Conservation (phyloP, 805 yeast genomes). For the Metschnikowia kofuensis region DNA sequence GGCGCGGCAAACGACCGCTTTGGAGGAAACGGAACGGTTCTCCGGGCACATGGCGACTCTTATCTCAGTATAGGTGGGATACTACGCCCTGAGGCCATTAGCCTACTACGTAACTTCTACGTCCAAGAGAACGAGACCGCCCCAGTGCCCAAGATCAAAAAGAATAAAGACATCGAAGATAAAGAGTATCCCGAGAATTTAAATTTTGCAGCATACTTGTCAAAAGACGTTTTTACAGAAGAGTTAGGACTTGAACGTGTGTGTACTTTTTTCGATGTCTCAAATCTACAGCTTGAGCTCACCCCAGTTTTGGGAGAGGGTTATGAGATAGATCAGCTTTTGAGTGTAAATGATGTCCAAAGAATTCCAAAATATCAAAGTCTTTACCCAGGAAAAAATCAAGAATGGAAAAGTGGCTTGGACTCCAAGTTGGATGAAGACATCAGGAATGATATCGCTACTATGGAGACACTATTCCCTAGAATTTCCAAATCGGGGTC, state of each 20-base stretch:
- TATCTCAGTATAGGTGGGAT: slow-evolving; percentile 76
- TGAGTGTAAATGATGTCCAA: background rate
- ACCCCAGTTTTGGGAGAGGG: slow-evolving; percentile 10
- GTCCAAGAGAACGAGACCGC: slow-evolving; percentile 82
- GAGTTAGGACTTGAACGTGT: slow-evolving; percentile 46
- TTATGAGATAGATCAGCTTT: slow-evolving; percentile 5
- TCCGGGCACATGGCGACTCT: slow-evolving; percentile 41
- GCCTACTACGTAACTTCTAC: slow-evolving; percentile 78
- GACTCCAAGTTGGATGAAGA: background rate
- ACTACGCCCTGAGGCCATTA: slow-evolving; percentile 75
- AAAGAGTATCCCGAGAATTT: slow-evolving; percentile 57
- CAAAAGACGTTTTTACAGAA: slow-evolving; percentile 46
- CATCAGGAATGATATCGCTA: slow-evolving; percentile 3
- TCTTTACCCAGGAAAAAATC: slow-evolving; percentile 7
- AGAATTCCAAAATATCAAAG: slow-evolving; percentile 4
- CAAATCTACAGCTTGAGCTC: slow-evolving; percentile 8
- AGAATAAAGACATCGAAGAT: slow-evolving; percentile 56
- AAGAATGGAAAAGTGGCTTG: background rate
- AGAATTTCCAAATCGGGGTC: slow-evolving; percentile 2
- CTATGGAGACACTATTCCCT: slow-evolving; percentile 9
- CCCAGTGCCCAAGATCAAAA: slow-evolving; percentile 75
- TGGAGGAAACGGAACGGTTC: slow-evolving; percentile 93
- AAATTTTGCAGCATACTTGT: slow-evolving; percentile 53
- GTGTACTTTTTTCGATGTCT: slow-evolving; percentile 6
- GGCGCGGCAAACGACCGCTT: slow-evolving; percentile 95